Conservation (phyloP, 2,329 filamentous ascomycete species). For the Botrytis squamosa region DNA sequence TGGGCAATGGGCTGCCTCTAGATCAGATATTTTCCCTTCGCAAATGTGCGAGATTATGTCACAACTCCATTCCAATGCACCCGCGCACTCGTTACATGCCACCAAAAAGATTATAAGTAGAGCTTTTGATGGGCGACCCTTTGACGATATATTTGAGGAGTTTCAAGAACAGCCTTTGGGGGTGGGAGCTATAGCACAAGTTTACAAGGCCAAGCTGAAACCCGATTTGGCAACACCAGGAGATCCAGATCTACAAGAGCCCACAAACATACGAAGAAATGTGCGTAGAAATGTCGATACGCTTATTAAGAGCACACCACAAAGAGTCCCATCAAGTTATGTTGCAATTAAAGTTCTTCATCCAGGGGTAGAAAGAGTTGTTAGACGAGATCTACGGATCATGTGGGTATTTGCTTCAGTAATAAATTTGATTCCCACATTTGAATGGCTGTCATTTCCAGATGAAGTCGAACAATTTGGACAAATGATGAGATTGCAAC, state of each 20-base stretch:
- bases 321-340: conserved; percentile 82
- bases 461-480: conserved; percentile 94
- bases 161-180: conserved; percentile 88
- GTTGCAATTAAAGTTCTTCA: conserved; percentile 97
- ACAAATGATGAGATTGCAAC: conserved; percentile 97
- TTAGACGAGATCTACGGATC: conserved; percentile 87
- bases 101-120: conserved; percentile 77
- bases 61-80: conserved; percentile 88
- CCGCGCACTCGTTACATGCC: conserved; percentile 78
- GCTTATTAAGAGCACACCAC: conserved; percentile 81
- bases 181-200: conserved; percentile 94
- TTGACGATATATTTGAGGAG: conserved; percentile 94
- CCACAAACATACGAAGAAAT: conserved; percentile 61
- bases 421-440: conserved; percentile 85
- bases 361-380: conserved; percentile 83
- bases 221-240: conserved; percentile 68
- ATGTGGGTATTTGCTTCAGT: conserved; percentile 87
- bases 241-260: conserved; percentile 53
- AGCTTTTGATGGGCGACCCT: conserved; percentile 76
- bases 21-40: conserved; percentile 92
- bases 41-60: conserved; percentile 94
- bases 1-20: conserved; percentile 96
- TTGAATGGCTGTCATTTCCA: conserved; percentile 95
- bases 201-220: conserved; percentile 93
- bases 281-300: conserved; percentile 81